Percentiles rank a stretch among this genome's conserved stretches.
Conservation (phyloP, 202 grass and related monocot species). For the Hordeum pubiflorum region DNA sequence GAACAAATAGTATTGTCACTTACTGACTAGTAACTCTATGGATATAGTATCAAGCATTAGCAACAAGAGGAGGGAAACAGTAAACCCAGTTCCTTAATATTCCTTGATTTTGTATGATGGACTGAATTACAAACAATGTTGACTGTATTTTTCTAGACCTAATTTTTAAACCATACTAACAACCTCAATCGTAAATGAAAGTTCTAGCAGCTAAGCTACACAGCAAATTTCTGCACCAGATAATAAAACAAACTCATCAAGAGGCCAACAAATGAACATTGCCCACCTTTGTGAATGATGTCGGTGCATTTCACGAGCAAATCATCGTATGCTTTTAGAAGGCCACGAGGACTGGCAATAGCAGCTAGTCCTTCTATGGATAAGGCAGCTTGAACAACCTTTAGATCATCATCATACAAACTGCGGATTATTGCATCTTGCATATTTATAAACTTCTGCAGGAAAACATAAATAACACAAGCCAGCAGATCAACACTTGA, state of each 20-base stretch:
- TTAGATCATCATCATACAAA: constrained; percentile 71
- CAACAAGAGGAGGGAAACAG: not conserved
- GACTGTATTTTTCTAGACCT: not conserved
- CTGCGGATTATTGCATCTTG: constrained; percentile 66
- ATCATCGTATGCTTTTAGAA: constrained; percentile 62
- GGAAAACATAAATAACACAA: constrained; percentile 26
- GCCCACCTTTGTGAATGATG: constrained; percentile 59
- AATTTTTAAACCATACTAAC: not conserved
- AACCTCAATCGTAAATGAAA: not conserved
- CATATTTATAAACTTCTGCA: constrained; percentile 62
- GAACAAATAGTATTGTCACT: not conserved
- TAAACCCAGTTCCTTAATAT: not conserved
- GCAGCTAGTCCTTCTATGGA: constrained; percentile 75
- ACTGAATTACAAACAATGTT: not conserved
- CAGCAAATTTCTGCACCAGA: not conserved
- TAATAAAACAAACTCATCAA: constrained; percentile 2
- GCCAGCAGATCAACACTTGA: not conserved
- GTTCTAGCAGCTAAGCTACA: not conserved
- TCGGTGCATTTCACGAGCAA: constrained; percentile 63
- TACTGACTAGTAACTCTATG: not conserved
- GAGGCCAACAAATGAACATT: not conserved
- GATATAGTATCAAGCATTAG: not conserved
- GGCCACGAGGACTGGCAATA: constrained; percentile 35
- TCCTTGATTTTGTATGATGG: not conserved
- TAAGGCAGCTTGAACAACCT: constrained; percentile 85